These are phyloP conservation scores for Agaricus subrufescens DNA, from an alignment of 768 basidiomycete species.

Conservation along the genomic window DNA sequence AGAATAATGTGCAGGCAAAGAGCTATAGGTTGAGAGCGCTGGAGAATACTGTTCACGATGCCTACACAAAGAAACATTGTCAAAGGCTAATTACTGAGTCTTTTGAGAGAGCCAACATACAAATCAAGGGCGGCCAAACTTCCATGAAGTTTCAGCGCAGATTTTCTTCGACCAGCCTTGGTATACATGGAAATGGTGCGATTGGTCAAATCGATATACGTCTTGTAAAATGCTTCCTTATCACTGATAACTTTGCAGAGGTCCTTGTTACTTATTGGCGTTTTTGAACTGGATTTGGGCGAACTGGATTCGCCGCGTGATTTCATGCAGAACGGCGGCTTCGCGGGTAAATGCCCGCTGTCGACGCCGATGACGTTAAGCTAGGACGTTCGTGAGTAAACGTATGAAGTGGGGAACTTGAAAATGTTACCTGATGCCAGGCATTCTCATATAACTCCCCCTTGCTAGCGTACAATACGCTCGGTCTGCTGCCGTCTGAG, in stretches of 20 bases:
- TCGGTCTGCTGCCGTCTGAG: conserved; percentile 40
- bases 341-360: conserved; percentile 63
- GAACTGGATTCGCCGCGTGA: conserved; percentile 19
- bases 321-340: conserved; percentile 68
- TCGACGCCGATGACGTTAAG: conserved; percentile 81
- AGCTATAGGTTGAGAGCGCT: conserved; percentile 69
- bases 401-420: not conserved
- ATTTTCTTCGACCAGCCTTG: conserved; percentile 78
- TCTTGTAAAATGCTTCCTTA: conserved; percentile 63
- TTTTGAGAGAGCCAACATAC: conserved; percentile 43
- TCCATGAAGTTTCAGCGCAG: conserved; percentile 81
- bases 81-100: not conserved
- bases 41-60: conserved; percentile 58
- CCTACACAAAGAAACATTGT: conserved; percentile 30
- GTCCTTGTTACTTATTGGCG: conserved; percentile 53
- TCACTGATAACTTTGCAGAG: conserved; percentile 54
- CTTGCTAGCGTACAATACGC: conserved; percentile 66
- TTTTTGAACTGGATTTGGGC: conserved; percentile 17
- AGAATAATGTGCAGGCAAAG: conserved; percentile 82
- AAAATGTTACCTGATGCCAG: conserved; percentile 63
- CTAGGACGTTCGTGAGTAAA: conserved; percentile 33
- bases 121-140: conserved; percentile 84
- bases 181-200: conserved; percentile 83
- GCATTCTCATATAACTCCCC: conserved; percentile 92
- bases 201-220: conserved; percentile 73